Conservation (phyloP, 495 filamentous ascomycete species). For the Penicillium tannophilum region DNA sequence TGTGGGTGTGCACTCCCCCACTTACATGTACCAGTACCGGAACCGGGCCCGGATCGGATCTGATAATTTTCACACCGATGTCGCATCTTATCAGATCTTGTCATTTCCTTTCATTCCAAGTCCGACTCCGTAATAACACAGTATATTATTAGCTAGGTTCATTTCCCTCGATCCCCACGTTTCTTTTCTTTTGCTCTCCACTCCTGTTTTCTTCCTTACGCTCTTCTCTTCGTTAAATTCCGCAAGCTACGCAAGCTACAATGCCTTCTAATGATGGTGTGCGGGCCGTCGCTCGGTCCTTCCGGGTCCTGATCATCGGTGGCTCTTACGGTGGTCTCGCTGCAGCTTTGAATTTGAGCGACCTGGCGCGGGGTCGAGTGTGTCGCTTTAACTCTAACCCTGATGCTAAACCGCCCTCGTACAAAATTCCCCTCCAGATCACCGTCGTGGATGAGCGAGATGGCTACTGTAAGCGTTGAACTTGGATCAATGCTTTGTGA, state of each 20-base stretch:
- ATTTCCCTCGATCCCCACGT: neutral
- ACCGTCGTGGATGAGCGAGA: constrained; percentile 72
- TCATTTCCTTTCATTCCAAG: constrained; percentile 2
- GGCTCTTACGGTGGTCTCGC: constrained; percentile 68
- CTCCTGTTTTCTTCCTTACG: neutral
- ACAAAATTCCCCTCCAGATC: constrained; percentile 56
- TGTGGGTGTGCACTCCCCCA: neutral
- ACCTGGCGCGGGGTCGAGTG: constrained; percentile 53
- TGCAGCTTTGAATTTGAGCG: constrained; percentile 59
- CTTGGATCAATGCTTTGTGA: too few relatives aligned
- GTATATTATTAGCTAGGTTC: constrained; percentile 6
- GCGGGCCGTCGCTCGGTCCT: constrained; percentile 25
- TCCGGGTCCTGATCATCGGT: constrained; percentile 58
- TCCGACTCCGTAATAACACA: neutral
- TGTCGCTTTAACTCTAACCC: constrained; percentile 38
- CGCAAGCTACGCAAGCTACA: neutral
- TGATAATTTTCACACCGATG: constrained; percentile 18
- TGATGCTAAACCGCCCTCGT: constrained; percentile 27
- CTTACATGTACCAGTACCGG: neutral
- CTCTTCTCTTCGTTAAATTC: neutral
- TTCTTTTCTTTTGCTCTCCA: neutral
- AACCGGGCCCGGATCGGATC: constrained; percentile 12
- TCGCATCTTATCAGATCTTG: constrained; percentile 27
- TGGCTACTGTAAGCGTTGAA: constrained; percentile 60
- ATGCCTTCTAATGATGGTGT: constrained; percentile 40